phyloP scores from a whole-genome alignment of 345 rosid genomes.

The Citropsis articulata region DNA sequence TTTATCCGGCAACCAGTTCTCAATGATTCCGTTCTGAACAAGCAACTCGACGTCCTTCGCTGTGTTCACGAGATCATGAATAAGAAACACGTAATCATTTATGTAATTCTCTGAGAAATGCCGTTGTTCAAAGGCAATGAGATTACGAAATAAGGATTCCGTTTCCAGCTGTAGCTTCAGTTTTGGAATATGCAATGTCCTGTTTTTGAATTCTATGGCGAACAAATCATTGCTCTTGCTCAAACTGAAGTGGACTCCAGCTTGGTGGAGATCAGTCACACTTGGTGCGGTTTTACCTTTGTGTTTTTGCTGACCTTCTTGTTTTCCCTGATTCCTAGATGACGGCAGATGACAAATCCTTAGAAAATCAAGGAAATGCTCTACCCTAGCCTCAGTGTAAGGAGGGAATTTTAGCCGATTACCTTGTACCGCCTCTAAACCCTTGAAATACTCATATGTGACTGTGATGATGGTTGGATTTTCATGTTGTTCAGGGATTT shows the following conservation, averaged over 20 bases:
- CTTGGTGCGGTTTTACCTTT: background rate
- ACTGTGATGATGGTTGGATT: background rate
- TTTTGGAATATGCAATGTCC: background rate
- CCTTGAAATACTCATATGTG: background rate
- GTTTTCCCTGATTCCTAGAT: background rate
- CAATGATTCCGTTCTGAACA: slow-evolving; percentile 1
- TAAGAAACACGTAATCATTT: background rate
- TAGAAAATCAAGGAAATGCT: background rate
- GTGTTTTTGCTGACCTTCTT: background rate
- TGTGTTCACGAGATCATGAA: slow-evolving; percentile 4
- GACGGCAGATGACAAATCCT: background rate
- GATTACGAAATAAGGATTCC: background rate
- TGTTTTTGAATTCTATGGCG: background rate
- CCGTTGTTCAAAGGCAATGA: background rate
- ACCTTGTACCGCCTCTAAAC: background rate
- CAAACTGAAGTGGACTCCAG: slow-evolving; percentile 16
- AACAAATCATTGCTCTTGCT: slow-evolving; percentile 11
- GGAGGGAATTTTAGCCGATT: background rate
- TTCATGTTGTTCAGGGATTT: background rate
- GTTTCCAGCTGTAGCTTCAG: background rate
- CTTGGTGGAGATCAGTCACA: slow-evolving; percentile 12
- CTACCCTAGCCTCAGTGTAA: background rate
- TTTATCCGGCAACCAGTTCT: slow-evolving; percentile 3
- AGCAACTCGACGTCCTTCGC: slow-evolving; percentile 18
- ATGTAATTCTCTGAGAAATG: too few species aligned